Evolutionary conservation across 2,329 filamentous ascomycete genomes (phyloP), one percentile per base, ranked within the genome.

Genomic region (Ophiostoma populinum): DNA sequence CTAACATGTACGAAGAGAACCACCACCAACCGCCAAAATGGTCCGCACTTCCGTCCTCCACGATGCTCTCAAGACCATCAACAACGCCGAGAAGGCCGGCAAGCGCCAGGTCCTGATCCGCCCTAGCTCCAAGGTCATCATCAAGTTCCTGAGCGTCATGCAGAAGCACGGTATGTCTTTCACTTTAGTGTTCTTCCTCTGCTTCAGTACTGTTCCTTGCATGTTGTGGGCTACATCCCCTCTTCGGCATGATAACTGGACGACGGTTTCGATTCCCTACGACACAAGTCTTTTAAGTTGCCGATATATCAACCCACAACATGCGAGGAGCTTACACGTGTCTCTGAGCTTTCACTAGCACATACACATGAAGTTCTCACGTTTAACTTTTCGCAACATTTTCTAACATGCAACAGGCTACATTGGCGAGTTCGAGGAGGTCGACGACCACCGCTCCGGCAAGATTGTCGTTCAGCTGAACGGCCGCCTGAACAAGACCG

Each of bases 221-320:
- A 33, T 25, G 21, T 25, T 33, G 21, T 33, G 21, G 25, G 21
- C 34, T 22, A n/a, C 21, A 24, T 27, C 24, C 19, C 22, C 36
- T 51, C 54, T 76, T 90, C 90, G 87, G 86, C 79, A 80, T 94
- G 83, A 95, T 95, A 95, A 95, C 90, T 98, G 93, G 87, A 82
- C 79, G 77, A 83, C 74, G 75, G 77, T 87, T 77, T 78, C 74
- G 73, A 71, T 59, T 48, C 48, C 59, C 67, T 62, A 94, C 85
- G 81, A 79, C 76, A 70, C 78, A 75, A 83, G 87, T 83, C 86
- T 83, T 98, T 95, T 98, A 95, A 95, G 75, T 92, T 75, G 75
- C 83, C 87, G 90, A 92, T 80, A 98, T 64, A 98, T 90, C 60
- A 65, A 80, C 56, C n/a, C 52, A 55, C 60, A 59, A 34, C 20